phyloP scores from a whole-genome alignment of 176 grass and related monocot genomes.

The Themeda triandra region DNA sequence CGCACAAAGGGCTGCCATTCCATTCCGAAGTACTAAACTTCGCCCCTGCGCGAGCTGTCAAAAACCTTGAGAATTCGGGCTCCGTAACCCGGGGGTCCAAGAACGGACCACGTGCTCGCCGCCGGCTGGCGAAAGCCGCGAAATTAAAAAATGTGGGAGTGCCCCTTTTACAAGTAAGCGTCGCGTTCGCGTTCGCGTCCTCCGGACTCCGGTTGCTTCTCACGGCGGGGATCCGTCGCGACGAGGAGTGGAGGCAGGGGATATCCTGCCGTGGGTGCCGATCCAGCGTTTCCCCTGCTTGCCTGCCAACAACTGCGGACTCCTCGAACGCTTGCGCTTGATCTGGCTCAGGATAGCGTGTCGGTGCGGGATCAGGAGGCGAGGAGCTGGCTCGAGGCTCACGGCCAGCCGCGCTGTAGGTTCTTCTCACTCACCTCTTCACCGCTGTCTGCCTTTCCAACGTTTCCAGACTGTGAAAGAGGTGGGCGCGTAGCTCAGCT shows the following conservation, averaged over 20 bases:
- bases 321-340: not conserved
- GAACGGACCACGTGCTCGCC: not conserved
- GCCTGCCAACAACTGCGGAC: not conserved
- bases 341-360: not conserved
- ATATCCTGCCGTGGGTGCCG: not conserved
- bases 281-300: not conserved
- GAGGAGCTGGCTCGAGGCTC: too few species aligned
- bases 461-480: slow-evolving; percentile 17
- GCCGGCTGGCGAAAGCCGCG: slow-evolving; percentile 10
- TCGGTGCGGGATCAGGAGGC: slow-evolving; percentile 24
- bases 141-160: not conserved
- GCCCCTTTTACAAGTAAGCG: slow-evolving; percentile 21
- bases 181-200: too few species aligned
- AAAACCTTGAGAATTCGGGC: not conserved
- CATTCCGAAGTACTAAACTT: not conserved
- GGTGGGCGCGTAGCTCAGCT: not conserved
- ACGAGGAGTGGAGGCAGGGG: not conserved
- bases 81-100: not conserved
- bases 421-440: not conserved
- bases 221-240: slow-evolving; percentile 18
- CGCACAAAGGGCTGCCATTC: not conserved
- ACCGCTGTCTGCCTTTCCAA: not conserved
- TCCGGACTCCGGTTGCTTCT: slow-evolving; percentile 24
- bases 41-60: not conserved
- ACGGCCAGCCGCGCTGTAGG: not conserved